Evolutionary conservation across 495 filamentous ascomycete species (phyloP), one percentile per base, ranked within the genome.

Genomic region (Rusavskia elegans): DNA sequence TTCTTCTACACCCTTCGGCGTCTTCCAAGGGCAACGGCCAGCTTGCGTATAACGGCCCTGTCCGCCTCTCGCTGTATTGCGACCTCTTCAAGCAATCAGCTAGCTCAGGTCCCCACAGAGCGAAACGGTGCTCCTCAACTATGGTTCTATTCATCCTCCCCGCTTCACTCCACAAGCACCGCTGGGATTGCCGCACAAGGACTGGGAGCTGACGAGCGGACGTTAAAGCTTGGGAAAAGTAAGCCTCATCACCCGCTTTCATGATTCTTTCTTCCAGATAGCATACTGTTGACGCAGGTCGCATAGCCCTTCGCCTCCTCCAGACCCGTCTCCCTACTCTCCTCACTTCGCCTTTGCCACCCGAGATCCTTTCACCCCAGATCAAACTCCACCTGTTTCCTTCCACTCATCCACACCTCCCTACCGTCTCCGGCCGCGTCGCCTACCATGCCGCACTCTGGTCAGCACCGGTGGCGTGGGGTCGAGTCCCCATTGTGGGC

Each of bases 321-420:
- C 92, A 93, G 68, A 78, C 84, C 27, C 84, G 81, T 53, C 82
- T 98, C 30, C 89, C 92, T 17, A 86, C 83, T 14, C 77, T 98
- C 27, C 75, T 98, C 17, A 82, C 85, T 58, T 83, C 89, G 9
- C 75, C 77, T 0, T 76, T 96, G 1, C 92, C 92, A 2, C 79
- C 81, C 45, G 80, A 86, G 42, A 85, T 98, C 59, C 84, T 98
- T 58, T 85, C 84, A 0, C 92, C 90, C 0, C 78, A 80, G 61
- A 92, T 97, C 56, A 83, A 81, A n/a, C 80, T 98, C 27, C 84
- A 94, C 66, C 84, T 97, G 52, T 98, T 98, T 69, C 92, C 92
- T 27, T 89, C 88, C 2, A 96, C 92, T 0, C 93, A 98, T 61
- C 93, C 89, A 2, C 85, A 96, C 63, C 85, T 98, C 13, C 92